Evolutionary conservation across 345 rosid species (phyloP).

Genomic region (Salix arbutifolia): DNA sequence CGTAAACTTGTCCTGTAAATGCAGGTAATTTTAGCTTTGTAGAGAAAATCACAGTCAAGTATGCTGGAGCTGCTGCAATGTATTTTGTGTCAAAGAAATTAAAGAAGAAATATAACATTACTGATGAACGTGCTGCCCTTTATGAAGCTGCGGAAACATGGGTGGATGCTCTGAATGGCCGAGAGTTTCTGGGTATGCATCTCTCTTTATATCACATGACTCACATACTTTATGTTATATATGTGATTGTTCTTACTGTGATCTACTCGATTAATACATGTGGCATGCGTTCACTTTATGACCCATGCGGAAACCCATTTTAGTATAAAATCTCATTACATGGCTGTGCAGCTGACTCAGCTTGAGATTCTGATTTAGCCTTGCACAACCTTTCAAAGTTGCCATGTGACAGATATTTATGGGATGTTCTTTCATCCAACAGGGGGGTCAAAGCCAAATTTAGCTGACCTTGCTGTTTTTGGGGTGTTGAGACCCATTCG

Average conservation of each 20-base stretch:
- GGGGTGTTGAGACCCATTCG: conserved; percentile 94
- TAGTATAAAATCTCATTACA: neutral
- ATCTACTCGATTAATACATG: neutral
- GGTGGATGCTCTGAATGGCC: conserved; percentile 79
- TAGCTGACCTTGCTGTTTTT: conserved; percentile 89
- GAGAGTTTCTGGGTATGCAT: conserved; percentile 58
- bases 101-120: conserved; percentile 86
- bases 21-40: conserved; percentile 83
- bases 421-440: conserved; percentile 1
- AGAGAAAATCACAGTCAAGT: conserved; percentile 76
- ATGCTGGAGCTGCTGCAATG: conserved; percentile 92
- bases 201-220: neutral
- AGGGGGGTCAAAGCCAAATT: conserved; percentile 83
- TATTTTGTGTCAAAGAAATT: conserved; percentile 83
- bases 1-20: neutral
- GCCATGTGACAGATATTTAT: neutral
- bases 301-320: too few species aligned
- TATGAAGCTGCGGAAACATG: conserved; percentile 90
- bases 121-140: conserved; percentile 78
- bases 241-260: too few species aligned
- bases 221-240: neutral
- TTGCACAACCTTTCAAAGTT: neutral
- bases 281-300: neutral
- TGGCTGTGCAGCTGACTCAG: neutral
- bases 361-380: neutral